Conservation (phyloP, 352 stramenopile genomes). For the Globisporangium nunn region DNA sequence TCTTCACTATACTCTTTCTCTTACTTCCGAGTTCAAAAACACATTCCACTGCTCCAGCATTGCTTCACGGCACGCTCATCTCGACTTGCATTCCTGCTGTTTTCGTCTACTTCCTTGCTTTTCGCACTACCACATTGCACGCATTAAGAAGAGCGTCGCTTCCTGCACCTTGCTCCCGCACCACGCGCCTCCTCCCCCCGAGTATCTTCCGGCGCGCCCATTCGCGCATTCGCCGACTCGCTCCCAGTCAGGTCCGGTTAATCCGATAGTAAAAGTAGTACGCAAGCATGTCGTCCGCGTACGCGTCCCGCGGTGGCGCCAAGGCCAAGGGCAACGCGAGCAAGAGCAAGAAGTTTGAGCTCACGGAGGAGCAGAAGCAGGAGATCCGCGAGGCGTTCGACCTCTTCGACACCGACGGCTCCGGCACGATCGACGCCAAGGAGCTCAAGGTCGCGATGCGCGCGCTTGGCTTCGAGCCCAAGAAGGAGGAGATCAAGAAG, state of each 20-base stretch:
- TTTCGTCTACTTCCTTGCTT: too few relatives aligned
- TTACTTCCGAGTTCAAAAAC: too few relatives aligned
- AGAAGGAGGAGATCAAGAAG: conserved; percentile 97
- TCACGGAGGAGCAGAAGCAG: conserved; percentile 94
- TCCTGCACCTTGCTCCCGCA: too few relatives aligned
- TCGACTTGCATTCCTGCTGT: too few relatives aligned
- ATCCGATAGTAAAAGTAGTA: too few relatives aligned
- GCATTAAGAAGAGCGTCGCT: too few relatives aligned
- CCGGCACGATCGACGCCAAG: conserved; percentile 92
- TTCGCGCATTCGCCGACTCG: not conserved
- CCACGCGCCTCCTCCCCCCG: too few relatives aligned
- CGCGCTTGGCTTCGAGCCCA: conserved; percentile 94
- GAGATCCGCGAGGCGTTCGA: conserved; percentile 94
- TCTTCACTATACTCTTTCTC: too few relatives aligned
- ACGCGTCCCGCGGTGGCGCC: conserved; percentile 46
- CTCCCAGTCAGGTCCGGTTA: not conserved
- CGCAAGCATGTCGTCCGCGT: conserved; percentile 52
- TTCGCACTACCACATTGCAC: too few relatives aligned
- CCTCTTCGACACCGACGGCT: conserved; percentile 96
- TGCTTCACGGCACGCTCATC: too few relatives aligned
- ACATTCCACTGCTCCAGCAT: too few relatives aligned
- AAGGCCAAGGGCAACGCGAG: conserved; percentile 62
- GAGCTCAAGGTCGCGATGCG: conserved; percentile 96
- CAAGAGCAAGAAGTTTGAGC: conserved; percentile 82
- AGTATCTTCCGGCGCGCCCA: not conserved